Evolutionary conservation across 2,329 filamentous ascomycete species (phyloP).

Genomic region (Ascosphaera acerosa): DNA sequence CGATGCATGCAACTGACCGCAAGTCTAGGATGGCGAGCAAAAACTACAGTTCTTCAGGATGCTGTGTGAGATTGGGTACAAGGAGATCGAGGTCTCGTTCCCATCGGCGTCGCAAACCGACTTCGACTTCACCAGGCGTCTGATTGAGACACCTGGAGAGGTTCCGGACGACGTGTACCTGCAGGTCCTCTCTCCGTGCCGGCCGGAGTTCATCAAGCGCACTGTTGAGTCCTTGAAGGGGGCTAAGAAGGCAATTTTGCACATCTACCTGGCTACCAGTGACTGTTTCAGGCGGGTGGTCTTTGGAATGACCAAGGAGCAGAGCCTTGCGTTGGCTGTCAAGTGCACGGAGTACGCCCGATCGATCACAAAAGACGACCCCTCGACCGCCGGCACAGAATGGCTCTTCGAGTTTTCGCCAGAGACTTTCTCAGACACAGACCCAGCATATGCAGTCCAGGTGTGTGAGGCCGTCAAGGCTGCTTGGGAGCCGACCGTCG

Average conservation of each 20-base stretch:
- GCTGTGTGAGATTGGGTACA: slow-evolving; percentile 78
- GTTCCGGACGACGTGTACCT: slow-evolving; percentile 77
- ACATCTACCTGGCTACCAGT: slow-evolving; percentile 89
- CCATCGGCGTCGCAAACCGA: slow-evolving; percentile 86
- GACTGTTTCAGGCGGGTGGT: slow-evolving; percentile 85
- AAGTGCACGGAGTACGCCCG: slow-evolving; percentile 68
- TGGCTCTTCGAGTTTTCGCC: slow-evolving; percentile 26
- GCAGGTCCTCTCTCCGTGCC: slow-evolving; percentile 78
- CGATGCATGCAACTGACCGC: background rate
- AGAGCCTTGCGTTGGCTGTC: slow-evolving; percentile 59
- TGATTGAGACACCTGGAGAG: slow-evolving; percentile 62
- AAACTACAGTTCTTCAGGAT: slow-evolving; percentile 92
- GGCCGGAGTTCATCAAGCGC: slow-evolving; percentile 66
- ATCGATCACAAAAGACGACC: slow-evolving; percentile 65
- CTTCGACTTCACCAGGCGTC: slow-evolving; percentile 74
- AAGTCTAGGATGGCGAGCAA: slow-evolving; percentile 57
- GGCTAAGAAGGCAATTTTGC: slow-evolving; percentile 78
- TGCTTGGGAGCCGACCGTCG: slow-evolving; percentile 61
- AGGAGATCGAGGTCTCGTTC: slow-evolving; percentile 93
- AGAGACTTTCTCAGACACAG: slow-evolving; percentile 62
- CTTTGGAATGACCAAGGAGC: slow-evolving; percentile 63
- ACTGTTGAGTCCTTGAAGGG: slow-evolving; percentile 77
- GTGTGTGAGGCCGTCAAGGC: slow-evolving; percentile 85
- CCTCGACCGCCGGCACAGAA: slow-evolving; percentile 28
- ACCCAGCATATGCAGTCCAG: slow-evolving; percentile 54